A percentile compares a stretch with the other conserved stretches of the same genome.
These are phyloP conservation scores for Penicillium lividum DNA, from an alignment of 495 filamentous ascomycete species.

Conservation along the genomic window DNA sequence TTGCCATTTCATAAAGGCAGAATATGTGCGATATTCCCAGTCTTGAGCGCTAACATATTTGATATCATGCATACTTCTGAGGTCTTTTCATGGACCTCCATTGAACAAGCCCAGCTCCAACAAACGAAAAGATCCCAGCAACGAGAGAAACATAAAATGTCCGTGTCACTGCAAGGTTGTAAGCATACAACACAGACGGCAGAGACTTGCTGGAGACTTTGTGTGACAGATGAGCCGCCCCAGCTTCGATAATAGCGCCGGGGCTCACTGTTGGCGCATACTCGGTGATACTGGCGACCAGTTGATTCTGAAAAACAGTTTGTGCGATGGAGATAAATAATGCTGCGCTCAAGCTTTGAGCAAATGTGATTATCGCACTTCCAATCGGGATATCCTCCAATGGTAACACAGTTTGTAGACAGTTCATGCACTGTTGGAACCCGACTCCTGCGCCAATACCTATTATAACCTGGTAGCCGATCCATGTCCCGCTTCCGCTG, in stretches of 20 bases:
- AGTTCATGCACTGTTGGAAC: slow-evolving; percentile 68
- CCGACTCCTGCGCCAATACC: slow-evolving; percentile 70
- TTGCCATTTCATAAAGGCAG: neutral
- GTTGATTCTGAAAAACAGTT: slow-evolving; percentile 73
- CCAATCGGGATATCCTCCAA: slow-evolving; percentile 65
- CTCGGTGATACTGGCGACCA: slow-evolving; percentile 55
- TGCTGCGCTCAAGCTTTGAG: slow-evolving; percentile 71
- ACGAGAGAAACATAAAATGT: slow-evolving; percentile 70
- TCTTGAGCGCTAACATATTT: neutral
- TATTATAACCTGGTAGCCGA: slow-evolving; percentile 72
- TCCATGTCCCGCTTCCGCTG: slow-evolving; percentile 58
- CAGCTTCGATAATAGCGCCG: slow-evolving; percentile 53
- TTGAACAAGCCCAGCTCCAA: slow-evolving; percentile 63
- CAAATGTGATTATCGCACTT: slow-evolving; percentile 66
- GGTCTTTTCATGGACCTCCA: slow-evolving; percentile 69
- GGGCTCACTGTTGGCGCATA: slow-evolving; percentile 56
- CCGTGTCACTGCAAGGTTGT: slow-evolving; percentile 66
- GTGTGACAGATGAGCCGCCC: slow-evolving; percentile 64
- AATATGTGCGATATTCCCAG: neutral
- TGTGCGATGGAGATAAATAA: slow-evolving; percentile 76
- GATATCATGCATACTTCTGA: slow-evolving; percentile 8
- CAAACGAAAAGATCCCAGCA: slow-evolving; percentile 56
- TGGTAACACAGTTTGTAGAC: slow-evolving; percentile 66
- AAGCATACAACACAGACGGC: slow-evolving; percentile 61
- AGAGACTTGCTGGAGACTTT: slow-evolving; percentile 49